Base-by-base conservation (phyloP, 805 yeast genomes). In the Diddensiella transvaalensis region DNA sequence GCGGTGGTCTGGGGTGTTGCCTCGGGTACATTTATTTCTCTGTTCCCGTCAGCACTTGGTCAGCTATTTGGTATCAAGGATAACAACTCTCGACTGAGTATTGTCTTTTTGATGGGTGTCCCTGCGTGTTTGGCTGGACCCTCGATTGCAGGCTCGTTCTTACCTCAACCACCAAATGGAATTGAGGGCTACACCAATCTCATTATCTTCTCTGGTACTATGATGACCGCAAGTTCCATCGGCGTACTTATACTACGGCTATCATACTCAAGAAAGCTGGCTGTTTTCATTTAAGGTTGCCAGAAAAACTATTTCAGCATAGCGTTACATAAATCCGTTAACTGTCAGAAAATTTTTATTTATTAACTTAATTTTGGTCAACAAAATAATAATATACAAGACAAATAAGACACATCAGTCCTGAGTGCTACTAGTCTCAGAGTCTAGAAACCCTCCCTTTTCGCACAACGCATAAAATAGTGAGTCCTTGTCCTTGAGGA, bases 401-500 rank as follows among this genome's bases (percentile, higher is more conserved):
- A n/a, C n/a, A n/a, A n/a, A n/a, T n/a, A n/a, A n/a, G n/a, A n/a
- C n/a, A n/a, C 3, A 11, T 36, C n/a, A n/a, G 11, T 10, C 40
- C 40, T 36, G 11, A 10, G 40, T 11, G 40, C 10, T 36, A 15
- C 10, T 15, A 10, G 40, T 18, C 10, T n/a, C 44, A 10, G 48
- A 32, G 23, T 46, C 26, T 3, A 53, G 32, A 51, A 78, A 77
- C 1, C 96, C 96, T 39, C 93, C 96, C 62, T 86, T 86, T 53
- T 83, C 76, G 57, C 95, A 87, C 50, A 93, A 72, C 0, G 89
- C 74, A 62, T 86, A 87, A 63, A 93, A 91, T 55, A 85, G 66
- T 3, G 93, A 82, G 6, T 79, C 77, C 56, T 75, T 74, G 53
- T 83, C 75, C 56, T 80, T 75, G 60, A 91, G 73, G 56, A 91